Conservation (phyloP, 192 early-diverging fungal genomes). For the Entrophospora sp. region DNA sequence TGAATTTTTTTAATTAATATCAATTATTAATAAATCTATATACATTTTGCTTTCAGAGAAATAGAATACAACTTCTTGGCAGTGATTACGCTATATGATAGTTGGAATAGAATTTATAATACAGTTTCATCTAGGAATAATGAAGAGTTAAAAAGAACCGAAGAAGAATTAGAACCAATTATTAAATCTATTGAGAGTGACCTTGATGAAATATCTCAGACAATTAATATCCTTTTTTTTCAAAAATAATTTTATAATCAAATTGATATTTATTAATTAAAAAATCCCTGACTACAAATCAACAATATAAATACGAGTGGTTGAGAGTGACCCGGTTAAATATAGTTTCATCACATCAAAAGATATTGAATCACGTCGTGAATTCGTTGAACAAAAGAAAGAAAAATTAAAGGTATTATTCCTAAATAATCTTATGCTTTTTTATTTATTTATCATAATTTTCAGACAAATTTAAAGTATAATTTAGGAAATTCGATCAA, state of each 20-base stretch:
- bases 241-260: constrained; percentile 32
- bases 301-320: constrained; percentile 2
- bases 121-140: constrained; percentile 44
- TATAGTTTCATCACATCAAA: constrained; percentile 11
- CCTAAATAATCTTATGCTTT: neutral
- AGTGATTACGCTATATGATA: constrained; percentile 35
- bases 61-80: constrained; percentile 18
- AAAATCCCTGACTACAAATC: too few species aligned
- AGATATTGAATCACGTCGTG: constrained; percentile 9
- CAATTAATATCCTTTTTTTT: constrained; percentile 36
- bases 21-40: too few species aligned
- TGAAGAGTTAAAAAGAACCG: constrained; percentile 47
- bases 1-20: too few species aligned
- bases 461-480: neutral
- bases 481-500: neutral
- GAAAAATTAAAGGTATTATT: neutral
- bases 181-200: constrained; percentile 39
- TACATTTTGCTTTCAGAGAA: too few species aligned
- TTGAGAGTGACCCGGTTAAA: neutral
- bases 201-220: constrained; percentile 45
- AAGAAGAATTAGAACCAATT: constrained; percentile 36
- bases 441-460: neutral
- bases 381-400: constrained; percentile 4
- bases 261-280: too few species aligned
- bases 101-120: constrained; percentile 45